A percentile compares a stretch with the other conserved stretches of the same genome.
These are phyloP conservation scores for Pseudogymnoascus sp. DNA, from an alignment of 2,329 filamentous ascomycete genomes.

Conservation along the genomic window DNA sequence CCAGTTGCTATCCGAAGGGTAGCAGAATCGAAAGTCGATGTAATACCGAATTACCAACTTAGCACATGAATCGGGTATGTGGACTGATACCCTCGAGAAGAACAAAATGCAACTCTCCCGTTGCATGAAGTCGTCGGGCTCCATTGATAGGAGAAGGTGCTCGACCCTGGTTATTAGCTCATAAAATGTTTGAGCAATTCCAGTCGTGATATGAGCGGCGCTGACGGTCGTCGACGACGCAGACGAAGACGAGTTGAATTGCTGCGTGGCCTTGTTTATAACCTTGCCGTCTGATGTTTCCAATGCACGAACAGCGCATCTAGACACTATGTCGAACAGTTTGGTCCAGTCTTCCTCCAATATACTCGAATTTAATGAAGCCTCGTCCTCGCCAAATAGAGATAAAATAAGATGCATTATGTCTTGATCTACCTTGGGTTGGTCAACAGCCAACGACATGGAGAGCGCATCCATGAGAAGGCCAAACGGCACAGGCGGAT, in stretches of 20 bases:
- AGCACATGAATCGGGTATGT: constrained; percentile 59
- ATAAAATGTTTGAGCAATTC: constrained; percentile 24
- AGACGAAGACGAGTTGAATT: constrained; percentile 4
- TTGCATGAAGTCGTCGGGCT: constrained; percentile 50
- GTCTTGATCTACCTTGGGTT: constrained; percentile 29
- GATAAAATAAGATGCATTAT: constrained; percentile 39
- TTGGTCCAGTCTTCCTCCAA: constrained; percentile 61
- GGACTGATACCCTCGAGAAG: constrained; percentile 54
- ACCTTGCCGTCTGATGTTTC: constrained; percentile 25
- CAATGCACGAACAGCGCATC: constrained; percentile 38
- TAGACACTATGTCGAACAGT: constrained; percentile 52
- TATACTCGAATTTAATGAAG: constrained; percentile 49
- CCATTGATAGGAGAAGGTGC: constrained; percentile 33
- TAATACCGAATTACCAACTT: constrained; percentile 61
- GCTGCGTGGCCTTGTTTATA: constrained; percentile 19
- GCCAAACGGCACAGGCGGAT: constrained; percentile 52
- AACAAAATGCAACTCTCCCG: constrained; percentile 61
- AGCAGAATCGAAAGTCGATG: constrained; percentile 62
- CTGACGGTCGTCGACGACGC: constrained; percentile 20
- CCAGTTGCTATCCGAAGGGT: constrained; percentile 65
- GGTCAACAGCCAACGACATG: constrained; percentile 37
- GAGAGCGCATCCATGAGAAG: constrained; percentile 52
- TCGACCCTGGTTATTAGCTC: constrained; percentile 28
- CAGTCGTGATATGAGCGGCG: constrained; percentile 17
- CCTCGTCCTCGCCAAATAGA: constrained; percentile 47